Conservation (phyloP, 2,329 filamentous ascomycete genomes). For the Xylogone sp. region DNA sequence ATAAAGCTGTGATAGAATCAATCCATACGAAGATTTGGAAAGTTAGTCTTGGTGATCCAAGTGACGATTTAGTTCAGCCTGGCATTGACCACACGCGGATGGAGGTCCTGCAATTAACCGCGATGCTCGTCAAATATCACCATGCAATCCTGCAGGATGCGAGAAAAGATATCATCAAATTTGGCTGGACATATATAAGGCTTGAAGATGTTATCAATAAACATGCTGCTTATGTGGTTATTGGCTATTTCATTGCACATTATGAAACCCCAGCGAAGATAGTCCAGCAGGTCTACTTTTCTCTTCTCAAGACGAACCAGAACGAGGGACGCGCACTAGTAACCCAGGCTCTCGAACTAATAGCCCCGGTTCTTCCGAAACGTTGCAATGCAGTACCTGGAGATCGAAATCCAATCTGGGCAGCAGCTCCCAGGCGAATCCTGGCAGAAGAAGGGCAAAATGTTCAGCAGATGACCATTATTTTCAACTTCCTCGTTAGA, state of each 20-base stretch:
- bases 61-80: slow-evolving; percentile 77
- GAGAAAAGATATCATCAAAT: slow-evolving; percentile 97
- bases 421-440: slow-evolving; percentile 83
- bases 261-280: slow-evolving; percentile 98
- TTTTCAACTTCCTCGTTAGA: slow-evolving; percentile 93
- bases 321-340: slow-evolving; percentile 91
- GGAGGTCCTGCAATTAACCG: slow-evolving; percentile 92
- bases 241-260: slow-evolving; percentile 95
- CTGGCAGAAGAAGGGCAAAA: slow-evolving; percentile 93
- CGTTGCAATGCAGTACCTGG: slow-evolving; percentile 65
- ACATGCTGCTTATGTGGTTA: slow-evolving; percentile 93
- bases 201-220: slow-evolving; percentile 99
- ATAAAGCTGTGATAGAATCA: slow-evolving; percentile 81
- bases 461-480: slow-evolving; percentile 90
- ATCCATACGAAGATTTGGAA: slow-evolving; percentile 95
- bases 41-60: slow-evolving; percentile 74
- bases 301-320: slow-evolving; percentile 86
- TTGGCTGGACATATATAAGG: slow-evolving; percentile 96
- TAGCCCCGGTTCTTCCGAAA: slow-evolving; percentile 91
- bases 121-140: slow-evolving; percentile 93
- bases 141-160: slow-evolving; percentile 82
- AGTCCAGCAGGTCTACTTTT: slow-evolving; percentile 90
- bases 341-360: slow-evolving; percentile 88
- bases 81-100: slow-evolving; percentile 95
- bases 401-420: slow-evolving; percentile 80